phyloP scores from a whole-genome alignment of 1,284 basidiomycete genomes.

The Sporisorium scitamineum region DNA sequence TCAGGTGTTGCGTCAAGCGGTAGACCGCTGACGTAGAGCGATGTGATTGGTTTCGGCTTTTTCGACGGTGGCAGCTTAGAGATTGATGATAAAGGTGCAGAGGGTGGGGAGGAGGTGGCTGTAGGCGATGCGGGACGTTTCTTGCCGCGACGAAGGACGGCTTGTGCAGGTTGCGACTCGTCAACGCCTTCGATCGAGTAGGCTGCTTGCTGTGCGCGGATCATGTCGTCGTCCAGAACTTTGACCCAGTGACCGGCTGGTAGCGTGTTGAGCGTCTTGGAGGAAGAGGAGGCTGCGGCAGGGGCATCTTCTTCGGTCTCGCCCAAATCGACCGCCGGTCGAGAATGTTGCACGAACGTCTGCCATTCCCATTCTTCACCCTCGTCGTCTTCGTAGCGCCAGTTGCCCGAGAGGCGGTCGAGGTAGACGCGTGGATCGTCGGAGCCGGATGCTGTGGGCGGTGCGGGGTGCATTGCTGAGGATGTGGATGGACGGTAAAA shows the following conservation, averaged over 20 bases:
- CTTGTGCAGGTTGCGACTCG: slow-evolving; percentile 26
- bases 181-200: slow-evolving; percentile 46
- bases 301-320: slow-evolving; percentile 30
- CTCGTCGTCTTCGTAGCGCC: slow-evolving; percentile 83
- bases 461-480: slow-evolving; percentile 30
- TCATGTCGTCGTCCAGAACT: slow-evolving; percentile 89
- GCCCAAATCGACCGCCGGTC: slow-evolving; percentile 14
- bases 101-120: neutral
- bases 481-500: neutral
- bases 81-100: neutral
- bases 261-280: slow-evolving; percentile 71
- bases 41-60: slow-evolving; percentile 73
- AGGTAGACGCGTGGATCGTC: slow-evolving; percentile 73
- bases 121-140: slow-evolving; percentile 32
- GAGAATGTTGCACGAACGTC: slow-evolving; percentile 22
- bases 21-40: slow-evolving; percentile 88
- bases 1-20: slow-evolving; percentile 81
- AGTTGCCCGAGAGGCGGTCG: slow-evolving; percentile 80
- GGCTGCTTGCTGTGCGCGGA: slow-evolving; percentile 58
- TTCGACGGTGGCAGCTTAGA: slow-evolving; percentile 30
- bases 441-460: slow-evolving; percentile 28
- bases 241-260: slow-evolving; percentile 81
- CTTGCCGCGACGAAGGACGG: slow-evolving; percentile 40
- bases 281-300: neutral
- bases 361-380: slow-evolving; percentile 91